These are phyloP conservation scores for Lasiosphaeriaceae sp. DNA, from an alignment of 495 filamentous ascomycete species.

Conservation along the genomic window DNA sequence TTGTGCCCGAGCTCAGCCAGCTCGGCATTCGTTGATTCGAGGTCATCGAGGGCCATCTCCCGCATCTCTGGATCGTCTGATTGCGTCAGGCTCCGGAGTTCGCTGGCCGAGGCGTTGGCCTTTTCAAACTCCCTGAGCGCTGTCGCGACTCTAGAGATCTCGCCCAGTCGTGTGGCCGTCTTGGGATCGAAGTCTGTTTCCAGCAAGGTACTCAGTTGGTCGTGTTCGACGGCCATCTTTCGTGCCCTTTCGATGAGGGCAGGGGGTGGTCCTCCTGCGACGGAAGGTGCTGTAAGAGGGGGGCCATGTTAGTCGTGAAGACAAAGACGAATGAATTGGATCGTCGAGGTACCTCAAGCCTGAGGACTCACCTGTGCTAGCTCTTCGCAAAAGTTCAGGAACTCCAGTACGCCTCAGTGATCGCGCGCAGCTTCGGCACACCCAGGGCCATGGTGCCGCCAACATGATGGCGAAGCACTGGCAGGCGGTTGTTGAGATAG, in stretches of 20 bases:
- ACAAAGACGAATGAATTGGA: background rate
- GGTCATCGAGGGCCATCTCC: slow-evolving; percentile 72
- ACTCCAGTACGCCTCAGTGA: slow-evolving; percentile 34
- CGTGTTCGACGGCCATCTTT: slow-evolving; percentile 35
- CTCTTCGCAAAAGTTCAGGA: slow-evolving; percentile 35
- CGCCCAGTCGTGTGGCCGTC: slow-evolving; percentile 72
- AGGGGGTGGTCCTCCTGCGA: slow-evolving; percentile 20
- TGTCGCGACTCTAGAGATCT: slow-evolving; percentile 62
- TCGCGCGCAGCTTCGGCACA: slow-evolving; percentile 49
- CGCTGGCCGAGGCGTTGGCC: slow-evolving; percentile 50
- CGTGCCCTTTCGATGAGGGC: slow-evolving; percentile 42
- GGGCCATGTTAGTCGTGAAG: background rate
- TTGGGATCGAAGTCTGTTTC: slow-evolving; percentile 64
- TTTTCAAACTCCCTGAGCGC: slow-evolving; percentile 69
- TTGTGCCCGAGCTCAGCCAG: slow-evolving; percentile 57
- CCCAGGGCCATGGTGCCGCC: slow-evolving; percentile 54
- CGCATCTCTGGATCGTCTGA: slow-evolving; percentile 51
- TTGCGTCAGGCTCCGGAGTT: slow-evolving; percentile 48
- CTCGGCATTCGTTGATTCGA: slow-evolving; percentile 56
- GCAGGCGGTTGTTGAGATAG: too few species aligned
- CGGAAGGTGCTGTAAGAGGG: background rate
- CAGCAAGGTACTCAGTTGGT: slow-evolving; percentile 62
- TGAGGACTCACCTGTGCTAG: slow-evolving; percentile 42
- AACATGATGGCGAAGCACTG: slow-evolving; percentile 39
- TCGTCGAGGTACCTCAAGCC: background rate